Evolutionary conservation across 139 green algal genomes (phyloP), one percentile per base, ranked within the genome.

Genomic region (Spirogloea muscicola): DNA sequence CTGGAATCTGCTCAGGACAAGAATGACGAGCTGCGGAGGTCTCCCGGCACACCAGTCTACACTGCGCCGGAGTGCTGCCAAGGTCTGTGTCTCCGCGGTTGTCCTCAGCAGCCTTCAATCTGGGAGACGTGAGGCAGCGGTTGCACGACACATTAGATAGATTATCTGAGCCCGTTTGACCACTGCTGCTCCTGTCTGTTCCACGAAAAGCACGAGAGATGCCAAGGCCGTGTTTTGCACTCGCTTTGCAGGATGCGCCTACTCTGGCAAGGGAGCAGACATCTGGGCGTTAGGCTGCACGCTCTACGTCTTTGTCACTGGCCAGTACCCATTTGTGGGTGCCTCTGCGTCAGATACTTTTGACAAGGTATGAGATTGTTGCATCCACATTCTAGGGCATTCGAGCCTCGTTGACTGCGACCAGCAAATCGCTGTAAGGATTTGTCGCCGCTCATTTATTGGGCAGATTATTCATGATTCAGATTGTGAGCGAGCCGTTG

Each of bases 231-330:
- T n/a, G n/a, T n/a, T n/a, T n/a, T n/a, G n/a, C n/a, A n/a, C n/a
- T n/a, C n/a, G n/a, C n/a, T n/a, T n/a, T n/a, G 61, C 39, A 71
- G 68, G 68, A 5, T 25, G 21, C 4, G 36, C 33, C 38, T 82
- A 82, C 39, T 44, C 27, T 18, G 74, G 74, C 68, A 58, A 48
- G 31, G 31, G 31, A 39, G 74, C 74, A 7, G 74, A 82, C 51
- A 64, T 58, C 13, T 82, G 74, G 74, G 74, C 74, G 6, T 37
- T 82, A 43, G 74, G 74, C 13, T 82, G 81, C 39, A 81, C 68
- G 6, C 34, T 78, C 16, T 82, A 72, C 42, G 42, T 74, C 18
- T n/a, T 82, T 5, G 21, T 81, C 27, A 38, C 27, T 7, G 74
- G 71, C 7, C 44, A 49, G 29, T 81, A 72, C 41, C 74, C 74